Base-by-base conservation (phyloP, 805 yeast genomes). In the Yarrowia porcina region DNA sequence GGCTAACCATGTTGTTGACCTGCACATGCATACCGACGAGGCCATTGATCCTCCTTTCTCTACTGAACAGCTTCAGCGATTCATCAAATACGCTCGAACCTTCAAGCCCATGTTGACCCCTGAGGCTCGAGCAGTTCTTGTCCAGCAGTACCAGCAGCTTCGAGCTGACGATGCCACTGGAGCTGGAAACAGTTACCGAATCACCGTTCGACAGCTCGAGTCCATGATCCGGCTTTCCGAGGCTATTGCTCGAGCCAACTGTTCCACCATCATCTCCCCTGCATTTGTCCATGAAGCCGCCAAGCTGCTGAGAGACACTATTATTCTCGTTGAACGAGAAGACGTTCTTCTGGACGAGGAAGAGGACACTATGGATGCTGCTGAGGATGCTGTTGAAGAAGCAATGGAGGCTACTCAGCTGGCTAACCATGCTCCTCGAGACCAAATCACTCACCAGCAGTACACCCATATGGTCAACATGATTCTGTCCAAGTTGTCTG, bases 191-290 rank as follows among this genome's bases (percentile, higher is more conserved):
- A 88, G 96, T 65, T 93, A 93, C 74, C 80, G 98, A 73, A 94
- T 94, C 69, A 94, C 99, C 0, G 99, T 94, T 35, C 88, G 99
- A 79, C 99, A 94, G 73, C 81, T 94, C 70, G 99, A 93, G 76
- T 87, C 94, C 61, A 83, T 92, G 91, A 87, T 94, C 67, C 83
- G 99, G 72, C 80, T 94, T 64, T 86, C 94, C 3, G 99, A 94
- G 73, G 98, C 97, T 1, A 92, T 94, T 75, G 98, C 99, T 1
- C 82, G 97, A 67, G 97, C 98, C 27, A 94, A 93, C 74, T 92
- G 98, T 75, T 89, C 92, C 18, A 94, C 89, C 66, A 91, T 85
- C 66, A 87, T 91, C 61, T 85, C 93, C 0, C 89, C 93, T 8
- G 80, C 81, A 35, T 89, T 90, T 73, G 98, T 93, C 47, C 88